phyloP scores from a whole-genome alignment of 768 basidiomycete species.

The Tephrocybe rancida region DNA sequence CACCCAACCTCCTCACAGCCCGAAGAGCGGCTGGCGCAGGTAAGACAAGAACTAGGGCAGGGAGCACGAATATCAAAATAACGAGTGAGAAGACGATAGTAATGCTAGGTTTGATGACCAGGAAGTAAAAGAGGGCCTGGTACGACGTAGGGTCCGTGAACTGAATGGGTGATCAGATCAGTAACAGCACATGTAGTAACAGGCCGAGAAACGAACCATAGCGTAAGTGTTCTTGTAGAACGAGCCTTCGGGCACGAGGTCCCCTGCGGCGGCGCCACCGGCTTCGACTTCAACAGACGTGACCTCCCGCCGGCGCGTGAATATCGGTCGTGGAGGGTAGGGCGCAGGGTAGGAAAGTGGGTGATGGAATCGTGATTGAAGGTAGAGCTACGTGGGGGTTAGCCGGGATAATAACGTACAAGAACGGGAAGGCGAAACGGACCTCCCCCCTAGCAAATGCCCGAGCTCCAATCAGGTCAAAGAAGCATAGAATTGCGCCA shows the following conservation, averaged over 20 bases:
- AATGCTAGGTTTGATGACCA: constrained; percentile 84
- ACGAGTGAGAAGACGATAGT: constrained; percentile 64
- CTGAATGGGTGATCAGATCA: constrained; percentile 35
- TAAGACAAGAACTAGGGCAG: constrained; percentile 58
- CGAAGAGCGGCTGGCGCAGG: constrained; percentile 73
- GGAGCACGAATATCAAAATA: constrained; percentile 57
- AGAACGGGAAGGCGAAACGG: constrained; percentile 13
- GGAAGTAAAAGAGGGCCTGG: constrained; percentile 86
- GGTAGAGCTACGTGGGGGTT: constrained; percentile 46
- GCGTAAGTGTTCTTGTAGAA: constrained; percentile 84
- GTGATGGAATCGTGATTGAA: constrained; percentile 72
- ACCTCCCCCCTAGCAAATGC: constrained; percentile 74
- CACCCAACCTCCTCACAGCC: constrained; percentile 63
- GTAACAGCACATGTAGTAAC: neutral
- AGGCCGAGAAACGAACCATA: constrained; percentile 54
- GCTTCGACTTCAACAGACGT: constrained; percentile 52
- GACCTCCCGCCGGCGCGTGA: constrained; percentile 60
- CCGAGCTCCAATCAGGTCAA: constrained; percentile 75
- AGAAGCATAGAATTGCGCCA: constrained; percentile 76
- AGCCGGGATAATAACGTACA: neutral
- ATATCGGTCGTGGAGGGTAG: constrained; percentile 73
- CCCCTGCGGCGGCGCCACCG: constrained; percentile 29
- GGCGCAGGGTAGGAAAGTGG: constrained; percentile 66
- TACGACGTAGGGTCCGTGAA: constrained; percentile 84
- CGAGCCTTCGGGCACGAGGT: constrained; percentile 57